Evolutionary conservation across 768 basidiomycete species (phyloP).

Genomic region (Boletus rubescentipes): DNA sequence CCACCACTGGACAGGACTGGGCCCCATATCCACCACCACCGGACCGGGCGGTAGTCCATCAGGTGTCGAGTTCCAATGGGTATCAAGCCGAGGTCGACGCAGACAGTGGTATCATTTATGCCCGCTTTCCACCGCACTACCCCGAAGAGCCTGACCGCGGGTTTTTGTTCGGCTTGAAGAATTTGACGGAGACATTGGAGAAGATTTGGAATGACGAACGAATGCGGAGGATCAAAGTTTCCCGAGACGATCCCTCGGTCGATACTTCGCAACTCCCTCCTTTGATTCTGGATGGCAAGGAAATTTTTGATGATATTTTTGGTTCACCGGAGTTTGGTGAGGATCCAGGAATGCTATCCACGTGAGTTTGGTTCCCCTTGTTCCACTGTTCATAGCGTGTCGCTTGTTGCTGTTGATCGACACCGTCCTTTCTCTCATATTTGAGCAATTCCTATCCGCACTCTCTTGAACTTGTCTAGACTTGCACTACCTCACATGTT

Average conservation of each 20-base stretch:
- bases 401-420: background rate
- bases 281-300: conserved; percentile 69
- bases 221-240: conserved; percentile 60
- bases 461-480: conserved; percentile 13
- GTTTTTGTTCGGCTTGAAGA: conserved; percentile 89
- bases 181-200: conserved; percentile 71
- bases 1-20: conserved; percentile 94
- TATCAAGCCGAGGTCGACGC: conserved; percentile 83
- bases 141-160: conserved; percentile 89
- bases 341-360: conserved; percentile 76
- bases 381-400: background rate
- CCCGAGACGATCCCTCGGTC: conserved; percentile 54
- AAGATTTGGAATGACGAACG: conserved; percentile 88
- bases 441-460: background rate
- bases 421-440: background rate
- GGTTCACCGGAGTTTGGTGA: conserved; percentile 46
- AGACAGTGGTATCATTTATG: conserved; percentile 80
- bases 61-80: conserved; percentile 62
- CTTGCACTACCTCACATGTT: background rate
- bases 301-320: conserved; percentile 78
- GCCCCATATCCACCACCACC: conserved; percentile 56
- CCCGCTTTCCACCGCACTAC: conserved; percentile 92
- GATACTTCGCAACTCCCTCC: conserved; percentile 56
- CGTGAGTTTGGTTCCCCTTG: conserved; percentile 36
- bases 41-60: conserved; percentile 39